These are phyloP conservation scores for Annulohypoxylon bovei DNA, from an alignment of 495 filamentous ascomycete genomes.

Conservation along the genomic window DNA sequence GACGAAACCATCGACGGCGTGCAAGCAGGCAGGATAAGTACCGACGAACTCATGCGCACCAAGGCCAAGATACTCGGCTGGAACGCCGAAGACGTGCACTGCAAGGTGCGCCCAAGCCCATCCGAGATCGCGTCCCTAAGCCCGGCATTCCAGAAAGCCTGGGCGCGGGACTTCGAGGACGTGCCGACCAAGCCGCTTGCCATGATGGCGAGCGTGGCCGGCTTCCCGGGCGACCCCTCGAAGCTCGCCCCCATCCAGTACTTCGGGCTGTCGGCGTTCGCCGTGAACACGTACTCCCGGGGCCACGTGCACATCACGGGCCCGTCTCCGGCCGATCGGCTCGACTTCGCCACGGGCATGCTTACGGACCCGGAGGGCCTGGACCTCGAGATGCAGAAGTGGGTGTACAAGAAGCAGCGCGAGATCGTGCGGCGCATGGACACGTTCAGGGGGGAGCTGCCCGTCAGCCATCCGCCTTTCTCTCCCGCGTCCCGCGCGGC, in stretches of 20 bases:
- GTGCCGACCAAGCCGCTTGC: slow-evolving; percentile 41
- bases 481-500: not conserved
- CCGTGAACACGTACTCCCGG: slow-evolving; percentile 61
- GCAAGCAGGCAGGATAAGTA: slow-evolving; percentile 38
- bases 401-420: slow-evolving; percentile 59
- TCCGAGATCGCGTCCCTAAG: slow-evolving; percentile 45
- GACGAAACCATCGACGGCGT: slow-evolving; percentile 40
- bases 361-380: slow-evolving; percentile 38
- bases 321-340: slow-evolving; percentile 35
- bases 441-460: slow-evolving; percentile 58
- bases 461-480: not conserved
- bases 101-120: slow-evolving; percentile 51
- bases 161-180: slow-evolving; percentile 48
- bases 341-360: slow-evolving; percentile 54
- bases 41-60: slow-evolving; percentile 37
- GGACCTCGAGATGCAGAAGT: slow-evolving; percentile 44
- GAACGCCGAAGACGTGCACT: slow-evolving; percentile 50
- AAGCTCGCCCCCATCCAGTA: not conserved
- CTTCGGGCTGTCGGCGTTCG: slow-evolving; percentile 40
- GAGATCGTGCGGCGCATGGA: slow-evolving; percentile 63
- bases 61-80: slow-evolving; percentile 46
- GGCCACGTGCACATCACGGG: slow-evolving; percentile 63
- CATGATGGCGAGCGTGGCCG: not conserved
- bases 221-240: not conserved
- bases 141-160: slow-evolving; percentile 43